These are phyloP conservation scores for Drosera capensis DNA, from an alignment of 148 eudicot species.

Conservation along the genomic window DNA sequence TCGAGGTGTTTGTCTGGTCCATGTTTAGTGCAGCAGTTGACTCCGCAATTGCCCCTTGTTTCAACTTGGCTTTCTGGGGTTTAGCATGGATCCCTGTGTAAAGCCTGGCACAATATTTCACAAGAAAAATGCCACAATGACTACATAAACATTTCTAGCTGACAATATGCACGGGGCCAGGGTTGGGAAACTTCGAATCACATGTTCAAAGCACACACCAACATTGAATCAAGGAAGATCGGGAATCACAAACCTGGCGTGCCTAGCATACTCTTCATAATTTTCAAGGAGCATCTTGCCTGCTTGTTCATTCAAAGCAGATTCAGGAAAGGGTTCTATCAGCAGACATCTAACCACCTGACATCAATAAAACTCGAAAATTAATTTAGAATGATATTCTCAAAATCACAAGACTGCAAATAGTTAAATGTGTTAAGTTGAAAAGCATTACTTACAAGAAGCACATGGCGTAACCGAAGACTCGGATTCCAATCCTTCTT, in stretches of 20 bases:
- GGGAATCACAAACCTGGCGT: conserved; percentile 55
- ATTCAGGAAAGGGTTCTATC: too few species aligned
- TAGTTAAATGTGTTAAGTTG: too few species aligned
- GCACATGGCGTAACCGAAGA: conserved; percentile 78
- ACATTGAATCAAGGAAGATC: too few species aligned
- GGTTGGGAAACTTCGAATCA: neutral
- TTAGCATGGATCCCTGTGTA: conserved; percentile 91
- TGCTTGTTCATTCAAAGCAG: conserved; percentile 91
- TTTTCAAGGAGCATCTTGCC: conserved; percentile 96
- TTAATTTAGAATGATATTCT: too few species aligned
- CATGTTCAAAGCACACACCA: too few species aligned
- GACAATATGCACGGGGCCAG: too few species aligned
- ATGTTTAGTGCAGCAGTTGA: conserved; percentile 62
- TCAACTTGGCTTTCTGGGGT: conserved; percentile 57
- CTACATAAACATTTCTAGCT: too few species aligned
- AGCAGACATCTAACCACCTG: conserved; percentile 90
- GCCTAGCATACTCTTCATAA: conserved; percentile 90
- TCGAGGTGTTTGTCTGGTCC: conserved; percentile 42
- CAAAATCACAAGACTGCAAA: too few species aligned
- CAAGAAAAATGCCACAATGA: too few species aligned
- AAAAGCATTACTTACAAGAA: conserved; percentile 8
- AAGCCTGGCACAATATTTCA: conserved; percentile 59
- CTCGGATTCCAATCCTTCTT: conserved; percentile 96
- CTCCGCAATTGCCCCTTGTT: conserved; percentile 62
- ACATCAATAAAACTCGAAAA: conserved; percentile 2